A percentile compares a stretch with the other conserved stretches of the same genome.
These are phyloP conservation scores for Cladophialophora bantiana DNA, from an alignment of 2,329 filamentous ascomycete species.

Conservation along the genomic window DNA sequence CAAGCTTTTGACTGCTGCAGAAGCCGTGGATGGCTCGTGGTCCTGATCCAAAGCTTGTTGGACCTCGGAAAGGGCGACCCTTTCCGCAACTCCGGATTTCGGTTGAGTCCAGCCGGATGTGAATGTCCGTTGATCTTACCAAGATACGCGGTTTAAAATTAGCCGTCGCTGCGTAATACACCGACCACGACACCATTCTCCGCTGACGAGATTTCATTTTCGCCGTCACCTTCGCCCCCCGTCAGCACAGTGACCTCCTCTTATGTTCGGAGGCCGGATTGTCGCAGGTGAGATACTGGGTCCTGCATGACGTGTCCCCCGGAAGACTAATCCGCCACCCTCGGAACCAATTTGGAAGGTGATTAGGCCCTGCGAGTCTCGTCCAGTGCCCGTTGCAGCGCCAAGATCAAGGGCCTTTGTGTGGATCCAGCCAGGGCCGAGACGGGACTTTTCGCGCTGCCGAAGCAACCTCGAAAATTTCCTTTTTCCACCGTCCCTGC, in stretches of 20 bases:
- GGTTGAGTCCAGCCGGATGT: slow-evolving; percentile 5
- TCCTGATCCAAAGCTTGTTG: not conserved
- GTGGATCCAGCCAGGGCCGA: slow-evolving; percentile 5
- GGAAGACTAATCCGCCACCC: slow-evolving; percentile 17
- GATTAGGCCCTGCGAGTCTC: slow-evolving; percentile 6
- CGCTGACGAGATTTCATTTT: slow-evolving; percentile 17
- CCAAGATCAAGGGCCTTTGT: not conserved
- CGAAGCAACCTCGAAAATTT: slow-evolving; percentile 8
- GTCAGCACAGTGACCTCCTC: slow-evolving; percentile 12
- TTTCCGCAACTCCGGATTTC: slow-evolving; percentile 16
- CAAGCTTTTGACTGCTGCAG: not conserved
- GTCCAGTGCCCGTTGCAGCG: slow-evolving; percentile 11
- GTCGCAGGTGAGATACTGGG: slow-evolving; percentile 9
- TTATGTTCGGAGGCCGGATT: slow-evolving; percentile 10
- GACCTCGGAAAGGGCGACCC: slow-evolving; percentile 1
- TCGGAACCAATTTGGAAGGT: slow-evolving; percentile 9
- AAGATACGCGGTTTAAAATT: not conserved
- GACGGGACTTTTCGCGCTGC: not conserved
- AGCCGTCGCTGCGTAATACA: slow-evolving; percentile 3
- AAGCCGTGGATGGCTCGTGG: not conserved
- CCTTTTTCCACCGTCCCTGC: not conserved
- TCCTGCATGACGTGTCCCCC: slow-evolving; percentile 15
- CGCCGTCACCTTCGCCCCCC: not conserved
- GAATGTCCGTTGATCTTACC: slow-evolving; percentile 17
- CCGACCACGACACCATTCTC: slow-evolving; percentile 7